phyloP scores from a whole-genome alignment of 1,139 yeast species.

The Kurtzmaniella quercitrusa region DNA sequence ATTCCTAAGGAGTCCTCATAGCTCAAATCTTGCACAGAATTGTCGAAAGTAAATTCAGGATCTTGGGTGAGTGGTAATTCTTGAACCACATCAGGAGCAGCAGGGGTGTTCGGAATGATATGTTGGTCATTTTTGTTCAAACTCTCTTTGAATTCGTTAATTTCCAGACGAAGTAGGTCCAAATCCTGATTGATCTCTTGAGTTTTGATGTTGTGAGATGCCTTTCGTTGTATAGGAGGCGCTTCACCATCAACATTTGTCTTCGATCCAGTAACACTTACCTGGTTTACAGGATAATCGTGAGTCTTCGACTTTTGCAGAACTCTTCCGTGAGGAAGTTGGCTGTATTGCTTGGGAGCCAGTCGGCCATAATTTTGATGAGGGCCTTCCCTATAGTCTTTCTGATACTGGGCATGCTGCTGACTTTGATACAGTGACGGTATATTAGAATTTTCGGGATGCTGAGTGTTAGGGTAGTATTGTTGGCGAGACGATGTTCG shows the following conservation, averaged over 20 bases:
- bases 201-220: constrained; percentile 19
- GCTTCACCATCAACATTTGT: neutral
- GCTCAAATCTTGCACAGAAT: constrained; percentile 37
- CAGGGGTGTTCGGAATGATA: too few relatives aligned
- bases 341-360: neutral
- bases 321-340: neutral
- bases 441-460: neutral
- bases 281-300: neutral
- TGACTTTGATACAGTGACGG: neutral
- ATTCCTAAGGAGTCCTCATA: constrained; percentile 41
- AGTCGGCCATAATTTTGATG: neutral
- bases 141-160: constrained; percentile 45
- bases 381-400: neutral
- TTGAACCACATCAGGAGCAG: constrained; percentile 6
- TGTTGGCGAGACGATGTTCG: neutral
- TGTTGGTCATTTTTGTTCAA: constrained; percentile 24
- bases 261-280: neutral
- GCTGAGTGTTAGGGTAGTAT: neutral
- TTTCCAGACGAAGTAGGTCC: constrained; percentile 39
- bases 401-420: neutral
- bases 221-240: constrained; percentile 6
- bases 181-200: constrained; percentile 40
- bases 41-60: constrained; percentile 39
- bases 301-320: neutral
- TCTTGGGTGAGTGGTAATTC: constrained; percentile 7